Conservation (phyloP, 2,329 filamentous ascomycete species). For the Pyricularia pennisetigena region DNA sequence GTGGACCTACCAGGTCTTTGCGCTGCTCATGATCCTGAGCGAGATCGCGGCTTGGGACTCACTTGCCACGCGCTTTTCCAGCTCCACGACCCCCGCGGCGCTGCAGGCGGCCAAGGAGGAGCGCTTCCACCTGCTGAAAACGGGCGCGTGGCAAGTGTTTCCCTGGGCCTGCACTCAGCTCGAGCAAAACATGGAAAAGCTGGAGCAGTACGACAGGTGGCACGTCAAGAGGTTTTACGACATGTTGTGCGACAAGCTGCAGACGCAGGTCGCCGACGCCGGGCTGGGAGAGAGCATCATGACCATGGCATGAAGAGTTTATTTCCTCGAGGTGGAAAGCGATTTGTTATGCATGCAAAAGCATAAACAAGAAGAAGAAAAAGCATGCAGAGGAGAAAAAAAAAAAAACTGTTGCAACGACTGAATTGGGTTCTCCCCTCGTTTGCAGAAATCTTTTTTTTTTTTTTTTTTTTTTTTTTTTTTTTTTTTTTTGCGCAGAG, state of each 20-base stretch:
- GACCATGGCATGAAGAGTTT: not conserved
- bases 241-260: conserved; percentile 1
- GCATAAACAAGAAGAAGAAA: too few relatives aligned
- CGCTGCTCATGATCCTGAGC: conserved; percentile 7
- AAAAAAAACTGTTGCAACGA: not conserved
- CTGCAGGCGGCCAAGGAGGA: not conserved
- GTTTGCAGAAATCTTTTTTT: not conserved
- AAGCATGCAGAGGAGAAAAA: not conserved
- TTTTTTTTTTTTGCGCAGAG: not conserved
- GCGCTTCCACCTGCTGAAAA: conserved; percentile 1
- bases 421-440: not conserved
- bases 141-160: conserved; percentile 2
- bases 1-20: conserved; percentile 6
- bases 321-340: not conserved
- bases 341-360: too few relatives aligned
- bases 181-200: not conserved
- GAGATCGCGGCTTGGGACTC: conserved; percentile 7
- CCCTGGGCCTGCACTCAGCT: not conserved
- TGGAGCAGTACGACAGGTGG: conserved; percentile 1
- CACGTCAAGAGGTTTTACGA: conserved; percentile 7
- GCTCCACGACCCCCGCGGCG: not conserved
- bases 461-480: not conserved
- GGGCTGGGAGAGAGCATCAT: not conserved
- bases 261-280: not conserved
- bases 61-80: not conserved